These are phyloP conservation scores for Fusarium pseudocircinatum DNA, from an alignment of 2,329 filamentous ascomycete genomes.

Conservation along the genomic window DNA sequence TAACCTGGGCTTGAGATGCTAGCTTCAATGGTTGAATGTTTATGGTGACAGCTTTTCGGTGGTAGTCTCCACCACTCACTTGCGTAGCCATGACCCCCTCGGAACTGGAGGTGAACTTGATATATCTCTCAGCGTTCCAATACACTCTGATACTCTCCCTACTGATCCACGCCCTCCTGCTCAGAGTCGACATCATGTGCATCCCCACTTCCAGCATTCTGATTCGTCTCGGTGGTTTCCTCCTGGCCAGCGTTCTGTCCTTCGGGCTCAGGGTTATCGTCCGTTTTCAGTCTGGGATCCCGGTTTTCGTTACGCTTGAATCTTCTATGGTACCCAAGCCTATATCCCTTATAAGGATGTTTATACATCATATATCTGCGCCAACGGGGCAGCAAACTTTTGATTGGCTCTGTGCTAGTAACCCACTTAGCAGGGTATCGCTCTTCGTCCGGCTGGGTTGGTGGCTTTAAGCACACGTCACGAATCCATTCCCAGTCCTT, in stretches of 20 bases:
- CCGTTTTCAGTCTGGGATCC: fast-evolving
- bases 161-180: neutral
- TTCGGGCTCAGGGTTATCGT: fast-evolving
- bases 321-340: neutral
- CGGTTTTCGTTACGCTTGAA: too few relatives aligned
- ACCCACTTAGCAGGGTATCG: neutral
- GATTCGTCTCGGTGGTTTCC: fast-evolving
- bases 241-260: fast-evolving
- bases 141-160: fast-evolving
- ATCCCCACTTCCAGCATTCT: neutral
- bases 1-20: neutral
- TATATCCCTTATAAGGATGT: neutral
- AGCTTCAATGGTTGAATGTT: too few relatives aligned
- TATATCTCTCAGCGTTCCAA: fast-evolving
- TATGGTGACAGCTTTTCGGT: too few relatives aligned
- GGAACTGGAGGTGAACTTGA: neutral
- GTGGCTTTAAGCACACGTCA: neutral
- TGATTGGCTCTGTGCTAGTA: neutral
- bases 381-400: neutral
- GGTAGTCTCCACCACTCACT: neutral
- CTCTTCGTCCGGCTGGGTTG: neutral
- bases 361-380: neutral
- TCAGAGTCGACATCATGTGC: too few relatives aligned
- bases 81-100: neutral
- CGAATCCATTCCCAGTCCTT: neutral